Evolutionary conservation across 352 stramenopile species (phyloP), one percentile per base, ranked within the genome.

Genomic region (Globisporangium carolinianum): DNA sequence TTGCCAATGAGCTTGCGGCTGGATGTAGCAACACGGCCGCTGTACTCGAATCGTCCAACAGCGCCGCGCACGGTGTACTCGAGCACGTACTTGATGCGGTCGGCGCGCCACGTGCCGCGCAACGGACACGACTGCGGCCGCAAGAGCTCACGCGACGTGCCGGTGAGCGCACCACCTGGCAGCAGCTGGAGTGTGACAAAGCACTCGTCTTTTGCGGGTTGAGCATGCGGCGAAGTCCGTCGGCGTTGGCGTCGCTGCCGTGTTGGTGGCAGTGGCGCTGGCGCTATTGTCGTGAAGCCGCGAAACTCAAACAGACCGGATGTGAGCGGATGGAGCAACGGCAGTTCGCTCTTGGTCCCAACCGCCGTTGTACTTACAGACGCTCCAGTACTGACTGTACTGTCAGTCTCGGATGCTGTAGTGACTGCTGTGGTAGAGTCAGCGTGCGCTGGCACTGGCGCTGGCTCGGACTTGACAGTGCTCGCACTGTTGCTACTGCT

Each of bases 1-100:
- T 72, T 83, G 2, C 79, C 79, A 49, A 66, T 62, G 0, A 89
- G 55, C 12, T 62, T 67, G 36, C 58, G 57, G 39, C 66, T 61
- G 7, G 72, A 71, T 0, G 69, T 12, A 35, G 10, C 62, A 17
- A 87, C 65, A 14, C 69, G 68, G 14, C 75, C 79, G 0, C 71
- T 86, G 53, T 90, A 90, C 24, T 71, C 67, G 53, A 90, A 90
- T 1, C 72, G 60, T 0, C 77, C 80, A 9, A 88, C 67, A 7
- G 72, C 80, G n/a, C 80, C 80, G 8, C 80, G 80, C 15, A 90
- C 80, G 4, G 67, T 65, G 37, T 87, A 90, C 49, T 86, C 71
- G 24, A 90, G 66, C 2, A 77, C 61, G 46, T 90, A 90, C 1
- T 65, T 68, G 4, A 90, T 47, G 4, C 77, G 66, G n/a, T 81